Percentiles rank a stretch among this genome's conserved stretches.
Evolutionary conservation across 352 stramenopile species (phyloP).

Genomic region (Bremia lactucae): DNA sequence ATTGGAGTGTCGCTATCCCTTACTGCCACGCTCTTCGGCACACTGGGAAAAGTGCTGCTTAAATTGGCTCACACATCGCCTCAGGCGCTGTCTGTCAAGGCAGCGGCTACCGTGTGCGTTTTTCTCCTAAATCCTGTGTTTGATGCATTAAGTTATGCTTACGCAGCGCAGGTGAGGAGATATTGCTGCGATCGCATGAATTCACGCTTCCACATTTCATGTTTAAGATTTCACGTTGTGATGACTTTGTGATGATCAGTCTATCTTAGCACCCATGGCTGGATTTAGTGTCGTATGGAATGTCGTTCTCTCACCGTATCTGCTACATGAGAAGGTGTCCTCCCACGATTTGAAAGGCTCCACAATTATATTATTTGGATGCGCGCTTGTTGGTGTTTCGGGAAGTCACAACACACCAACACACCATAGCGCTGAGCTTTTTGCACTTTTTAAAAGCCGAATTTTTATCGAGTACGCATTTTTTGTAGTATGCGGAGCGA

Average conservation of each 20-base stretch:
- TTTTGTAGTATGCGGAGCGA: conserved; percentile 24
- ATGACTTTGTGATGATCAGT: conserved; percentile 32
- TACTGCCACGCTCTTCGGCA: conserved; percentile 74
- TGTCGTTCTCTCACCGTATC: conserved; percentile 72
- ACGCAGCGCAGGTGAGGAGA: conserved; percentile 56
- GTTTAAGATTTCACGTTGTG: conserved; percentile 10
- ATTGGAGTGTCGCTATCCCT: conserved; percentile 72
- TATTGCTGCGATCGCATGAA: conserved; percentile 3
- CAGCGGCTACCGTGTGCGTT: conserved; percentile 66
- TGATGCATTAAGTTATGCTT: conserved; percentile 80
- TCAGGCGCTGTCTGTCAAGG: conserved; percentile 41
- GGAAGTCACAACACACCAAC: conserved; percentile 72
- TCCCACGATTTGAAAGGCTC: conserved; percentile 61
- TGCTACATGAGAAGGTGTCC: conserved; percentile 72
- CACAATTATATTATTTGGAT: conserved; percentile 66
- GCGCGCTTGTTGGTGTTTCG: conserved; percentile 63
- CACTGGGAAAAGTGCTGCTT: conserved; percentile 79
- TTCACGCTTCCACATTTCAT: conserved; percentile 2
- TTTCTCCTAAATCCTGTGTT: conserved; percentile 81
- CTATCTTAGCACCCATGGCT: conserved; percentile 77
- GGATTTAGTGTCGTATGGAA: conserved; percentile 86
- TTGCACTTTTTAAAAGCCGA: conserved; percentile 54
- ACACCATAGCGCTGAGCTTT: conserved; percentile 68
- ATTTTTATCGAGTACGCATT: conserved; percentile 69
- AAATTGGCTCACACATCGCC: conserved; percentile 70